These are phyloP conservation scores for Diaporthe citrichinensis DNA, from an alignment of 2,329 filamentous ascomycete species.

Conservation along the genomic window DNA sequence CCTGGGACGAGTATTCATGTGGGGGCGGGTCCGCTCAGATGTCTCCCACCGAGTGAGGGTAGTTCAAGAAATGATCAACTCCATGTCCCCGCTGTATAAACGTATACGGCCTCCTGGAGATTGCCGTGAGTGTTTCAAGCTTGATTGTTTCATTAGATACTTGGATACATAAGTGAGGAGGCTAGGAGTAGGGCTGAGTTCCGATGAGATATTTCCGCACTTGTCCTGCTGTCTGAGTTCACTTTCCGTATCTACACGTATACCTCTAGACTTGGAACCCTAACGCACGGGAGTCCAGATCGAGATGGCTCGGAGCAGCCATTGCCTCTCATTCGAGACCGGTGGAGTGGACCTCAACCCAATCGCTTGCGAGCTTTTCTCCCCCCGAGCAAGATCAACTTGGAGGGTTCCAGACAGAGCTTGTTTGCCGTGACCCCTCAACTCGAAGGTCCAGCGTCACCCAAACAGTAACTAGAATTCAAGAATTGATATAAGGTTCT, in stretches of 20 bases:
- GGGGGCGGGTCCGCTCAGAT: not conserved
- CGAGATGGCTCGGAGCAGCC: not conserved
- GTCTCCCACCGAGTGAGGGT: not conserved
- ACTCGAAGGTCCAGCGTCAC: not conserved
- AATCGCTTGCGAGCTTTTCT: not conserved
- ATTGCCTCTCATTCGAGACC: too few species aligned
- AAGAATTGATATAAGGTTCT: not conserved
- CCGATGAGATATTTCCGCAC: not conserved
- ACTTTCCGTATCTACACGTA: not conserved
- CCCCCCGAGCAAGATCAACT: not conserved
- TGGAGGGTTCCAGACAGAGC: not conserved
- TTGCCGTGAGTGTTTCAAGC: not conserved
- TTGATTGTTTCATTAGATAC: not conserved
- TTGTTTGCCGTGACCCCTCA: not conserved
- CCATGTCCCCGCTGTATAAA: not conserved
- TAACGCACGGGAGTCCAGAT: not conserved
- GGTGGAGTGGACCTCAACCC: not conserved
- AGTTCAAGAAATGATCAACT: not conserved
- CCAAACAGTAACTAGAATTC: not conserved
- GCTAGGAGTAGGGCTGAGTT: not conserved
- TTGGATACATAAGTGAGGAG: not conserved
- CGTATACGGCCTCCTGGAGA: not conserved
- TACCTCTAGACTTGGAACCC: not conserved
- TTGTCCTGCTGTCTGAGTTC: not conserved
- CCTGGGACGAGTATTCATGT: not conserved